A percentile compares a stretch with the other conserved stretches of the same genome.
phyloP scores from a whole-genome alignment of 2,329 filamentous ascomycete species.

The Grosmannia huntii region DNA sequence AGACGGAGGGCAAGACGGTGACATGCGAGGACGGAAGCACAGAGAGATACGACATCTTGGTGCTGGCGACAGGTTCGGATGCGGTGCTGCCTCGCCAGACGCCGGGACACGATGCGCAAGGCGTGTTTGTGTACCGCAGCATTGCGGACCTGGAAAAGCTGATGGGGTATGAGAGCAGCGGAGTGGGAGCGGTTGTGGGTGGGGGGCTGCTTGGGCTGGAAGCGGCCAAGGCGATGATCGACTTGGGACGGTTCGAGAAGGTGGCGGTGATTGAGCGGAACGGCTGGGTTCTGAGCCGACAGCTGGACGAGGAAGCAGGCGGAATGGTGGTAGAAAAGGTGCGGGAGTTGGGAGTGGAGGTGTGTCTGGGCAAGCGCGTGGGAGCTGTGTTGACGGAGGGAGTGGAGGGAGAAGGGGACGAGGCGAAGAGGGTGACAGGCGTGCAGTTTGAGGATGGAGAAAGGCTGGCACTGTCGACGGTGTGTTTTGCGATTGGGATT shows the following conservation, averaged over 20 bases:
- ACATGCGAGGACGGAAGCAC: constrained; percentile 54
- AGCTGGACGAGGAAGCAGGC: constrained; percentile 72
- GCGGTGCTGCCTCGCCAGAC: constrained; percentile 60
- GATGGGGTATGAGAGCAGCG: constrained; percentile 53
- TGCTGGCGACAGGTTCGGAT: constrained; percentile 78
- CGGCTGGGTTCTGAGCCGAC: constrained; percentile 68
- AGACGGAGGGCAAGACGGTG: constrained; percentile 51
- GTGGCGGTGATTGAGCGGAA: constrained; percentile 76
- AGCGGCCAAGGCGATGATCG: constrained; percentile 85
- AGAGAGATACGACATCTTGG: constrained; percentile 62
- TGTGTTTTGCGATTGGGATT: constrained; percentile 87
- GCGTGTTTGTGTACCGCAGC: constrained; percentile 81
- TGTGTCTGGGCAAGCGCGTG: constrained; percentile 66
- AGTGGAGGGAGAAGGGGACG: constrained; percentile 25
- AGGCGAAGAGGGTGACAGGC: constrained; percentile 50
- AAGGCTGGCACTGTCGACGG: constrained; percentile 60
- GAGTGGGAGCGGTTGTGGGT: constrained; percentile 64
- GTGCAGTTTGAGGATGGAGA: constrained; percentile 74
- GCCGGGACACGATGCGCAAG: constrained; percentile 65
- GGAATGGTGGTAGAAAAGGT: constrained; percentile 74
- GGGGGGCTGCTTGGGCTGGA: constrained; percentile 78
- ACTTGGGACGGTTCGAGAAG: constrained; percentile 59
- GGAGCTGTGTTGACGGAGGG: constrained; percentile 46
- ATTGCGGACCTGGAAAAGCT: constrained; percentile 69
- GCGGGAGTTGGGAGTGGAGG: constrained; percentile 61